Evolutionary conservation across 2,329 filamentous ascomycete species (phyloP).

Genomic region (Paecilomyces sp.): DNA sequence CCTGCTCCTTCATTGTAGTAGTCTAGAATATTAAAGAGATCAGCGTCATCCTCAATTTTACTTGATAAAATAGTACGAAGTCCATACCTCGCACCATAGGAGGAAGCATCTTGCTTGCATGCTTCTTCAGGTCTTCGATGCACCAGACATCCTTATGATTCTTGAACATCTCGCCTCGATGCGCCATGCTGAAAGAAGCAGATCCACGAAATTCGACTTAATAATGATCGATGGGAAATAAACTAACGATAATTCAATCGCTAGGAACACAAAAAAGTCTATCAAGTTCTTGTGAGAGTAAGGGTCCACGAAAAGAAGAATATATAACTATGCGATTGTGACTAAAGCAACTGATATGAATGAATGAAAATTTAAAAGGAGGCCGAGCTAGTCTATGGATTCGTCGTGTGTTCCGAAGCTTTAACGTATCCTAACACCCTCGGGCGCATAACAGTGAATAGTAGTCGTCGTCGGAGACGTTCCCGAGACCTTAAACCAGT

Average conservation of each 20-base stretch:
- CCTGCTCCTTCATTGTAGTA: conserved; percentile 55
- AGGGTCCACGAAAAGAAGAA: background rate
- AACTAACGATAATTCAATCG: background rate
- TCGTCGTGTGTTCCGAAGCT: background rate
- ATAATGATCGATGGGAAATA: background rate
- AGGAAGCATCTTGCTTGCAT: conserved; percentile 32
- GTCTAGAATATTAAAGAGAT: conserved; percentile 25
- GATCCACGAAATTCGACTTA: background rate
- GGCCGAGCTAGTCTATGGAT: background rate
- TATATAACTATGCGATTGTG: background rate
- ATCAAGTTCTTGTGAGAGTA: background rate
- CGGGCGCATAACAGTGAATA: background rate
- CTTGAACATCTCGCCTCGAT: conserved; percentile 19
- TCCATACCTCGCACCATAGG: conserved; percentile 30
- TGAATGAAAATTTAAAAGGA: background rate
- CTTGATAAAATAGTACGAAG: background rate
- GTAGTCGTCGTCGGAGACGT: background rate
- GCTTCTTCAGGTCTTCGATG: conserved; percentile 35
- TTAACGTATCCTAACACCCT: background rate
- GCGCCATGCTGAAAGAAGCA: conserved; percentile 16
- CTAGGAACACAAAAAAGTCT: background rate
- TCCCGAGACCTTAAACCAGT: background rate
- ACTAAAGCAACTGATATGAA: background rate
- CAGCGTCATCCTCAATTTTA: background rate
- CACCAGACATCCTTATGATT: conserved; percentile 9